phyloP scores from a whole-genome alignment of 768 basidiomycete species.

The Mycena chlorophos region DNA sequence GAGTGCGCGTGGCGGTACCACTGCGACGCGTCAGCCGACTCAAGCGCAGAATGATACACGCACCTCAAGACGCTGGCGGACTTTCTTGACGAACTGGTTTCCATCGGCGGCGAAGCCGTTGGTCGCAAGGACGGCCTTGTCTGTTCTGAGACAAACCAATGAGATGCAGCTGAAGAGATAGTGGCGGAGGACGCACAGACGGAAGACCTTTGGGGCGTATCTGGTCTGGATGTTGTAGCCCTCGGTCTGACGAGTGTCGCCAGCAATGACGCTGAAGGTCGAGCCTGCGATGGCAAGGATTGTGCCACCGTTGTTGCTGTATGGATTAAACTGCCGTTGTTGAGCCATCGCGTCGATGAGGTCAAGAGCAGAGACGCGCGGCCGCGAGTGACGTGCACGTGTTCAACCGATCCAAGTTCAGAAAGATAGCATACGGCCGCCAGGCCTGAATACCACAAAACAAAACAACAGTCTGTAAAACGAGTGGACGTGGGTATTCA shows the following conservation, averaged over 20 bases:
- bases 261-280: conserved; percentile 92
- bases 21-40: conserved; percentile 46
- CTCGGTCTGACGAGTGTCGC: conserved; percentile 94
- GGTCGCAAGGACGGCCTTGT: conserved; percentile 89
- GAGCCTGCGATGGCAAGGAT: conserved; percentile 94
- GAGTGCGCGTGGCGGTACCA: conserved; percentile 98
- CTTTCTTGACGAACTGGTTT: conserved; percentile 95
- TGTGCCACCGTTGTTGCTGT: conserved; percentile 92
- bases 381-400: background rate
- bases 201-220: conserved; percentile 94
- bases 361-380: background rate
- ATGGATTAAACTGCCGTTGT: conserved; percentile 79
- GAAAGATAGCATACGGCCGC: too few relatives aligned
- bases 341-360: conserved; percentile 34
- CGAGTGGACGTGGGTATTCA: background rate
- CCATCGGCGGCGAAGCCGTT: conserved; percentile 98
- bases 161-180: background rate
- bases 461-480: background rate
- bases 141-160: conserved; percentile 58
- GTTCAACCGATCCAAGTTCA: too few relatives aligned
- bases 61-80: conserved; percentile 94
- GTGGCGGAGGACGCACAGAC: conserved; percentile 75
- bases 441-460: background rate
- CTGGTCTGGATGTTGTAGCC: conserved; percentile 98
- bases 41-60: conserved; percentile 25